Conservation (phyloP, 805 yeast species). For the Saturnispora besseyi region DNA sequence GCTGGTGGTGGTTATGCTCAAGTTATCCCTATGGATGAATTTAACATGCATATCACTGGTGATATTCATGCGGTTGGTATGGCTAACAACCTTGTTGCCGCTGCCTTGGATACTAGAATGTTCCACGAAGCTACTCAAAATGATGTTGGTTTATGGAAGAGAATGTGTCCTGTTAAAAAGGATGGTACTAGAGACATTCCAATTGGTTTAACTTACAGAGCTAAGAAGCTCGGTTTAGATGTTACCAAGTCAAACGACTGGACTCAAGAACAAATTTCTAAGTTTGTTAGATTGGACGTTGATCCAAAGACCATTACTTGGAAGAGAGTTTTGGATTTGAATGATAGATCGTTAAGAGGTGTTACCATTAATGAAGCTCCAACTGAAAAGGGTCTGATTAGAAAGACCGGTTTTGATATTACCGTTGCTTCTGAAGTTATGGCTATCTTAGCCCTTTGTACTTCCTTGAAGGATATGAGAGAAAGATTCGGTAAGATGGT, state of each 20-base stretch:
- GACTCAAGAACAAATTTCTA: conserved; percentile 62
- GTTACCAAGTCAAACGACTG: conserved; percentile 75
- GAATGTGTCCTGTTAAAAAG: conserved; percentile 79
- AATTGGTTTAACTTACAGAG: conserved; percentile 66
- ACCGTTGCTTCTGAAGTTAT: conserved; percentile 94
- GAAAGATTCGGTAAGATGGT: conserved; percentile 83
- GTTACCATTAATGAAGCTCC: conserved; percentile 87
- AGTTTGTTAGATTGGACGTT: conserved; percentile 77
- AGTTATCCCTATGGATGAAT: conserved; percentile 98
- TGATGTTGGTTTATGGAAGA: conserved; percentile 68
- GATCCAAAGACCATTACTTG: conserved; percentile 87
- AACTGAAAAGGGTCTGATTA: conserved; percentile 81
- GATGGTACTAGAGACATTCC: conserved; percentile 69
- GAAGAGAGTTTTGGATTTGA: conserved; percentile 89
- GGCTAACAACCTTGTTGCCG: conserved; percentile 89
- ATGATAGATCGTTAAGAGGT: conserved; percentile 85
- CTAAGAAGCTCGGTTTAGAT: conserved; percentile 70
- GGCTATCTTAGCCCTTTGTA: conserved; percentile 88
- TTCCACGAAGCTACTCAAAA: conserved; percentile 86
- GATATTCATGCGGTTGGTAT: conserved; percentile 95
- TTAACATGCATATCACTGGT: conserved; percentile 95
- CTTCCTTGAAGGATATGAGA: conserved; percentile 73
- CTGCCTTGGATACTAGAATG: conserved; percentile 95
- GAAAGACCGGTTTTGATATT: conserved; percentile 89
- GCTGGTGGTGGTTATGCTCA: conserved; percentile 99